These are phyloP conservation scores for Didymella lethalis DNA, from an alignment of 2,329 filamentous ascomycete species.

Conservation along the genomic window DNA sequence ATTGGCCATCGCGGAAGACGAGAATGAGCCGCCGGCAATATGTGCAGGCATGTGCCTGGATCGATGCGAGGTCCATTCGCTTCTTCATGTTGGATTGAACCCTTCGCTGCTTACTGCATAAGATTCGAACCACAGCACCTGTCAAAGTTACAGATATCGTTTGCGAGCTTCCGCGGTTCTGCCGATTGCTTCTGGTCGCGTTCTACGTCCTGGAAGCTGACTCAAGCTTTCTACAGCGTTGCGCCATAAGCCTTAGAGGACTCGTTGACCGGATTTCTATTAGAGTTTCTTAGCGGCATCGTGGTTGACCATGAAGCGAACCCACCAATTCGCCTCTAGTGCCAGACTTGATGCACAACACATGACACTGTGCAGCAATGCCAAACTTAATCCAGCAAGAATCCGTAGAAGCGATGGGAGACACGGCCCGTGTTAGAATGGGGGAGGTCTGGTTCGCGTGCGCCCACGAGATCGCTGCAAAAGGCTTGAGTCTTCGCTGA, in stretches of 20 bases:
- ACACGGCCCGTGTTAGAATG: slow-evolving; percentile 20
- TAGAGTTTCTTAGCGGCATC: slow-evolving; percentile 30
- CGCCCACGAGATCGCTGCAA: slow-evolving; percentile 12
- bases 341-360: slow-evolving; percentile 29
- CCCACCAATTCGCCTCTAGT: slow-evolving; percentile 22
- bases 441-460: slow-evolving; percentile 16
- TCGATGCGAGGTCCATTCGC: background rate
- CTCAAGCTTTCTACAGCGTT: slow-evolving; percentile 10
- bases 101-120: slow-evolving; percentile 18
- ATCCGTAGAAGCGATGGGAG: slow-evolving; percentile 21
- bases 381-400: slow-evolving; percentile 22
- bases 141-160: slow-evolving; percentile 9
- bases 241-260: slow-evolving; percentile 7
- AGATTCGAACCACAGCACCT: slow-evolving; percentile 5
- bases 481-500: slow-evolving; percentile 16
- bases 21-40: slow-evolving; percentile 30
- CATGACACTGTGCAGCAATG: slow-evolving; percentile 27
- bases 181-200: slow-evolving; percentile 23
- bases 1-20: slow-evolving; percentile 23
- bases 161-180: slow-evolving; percentile 4
- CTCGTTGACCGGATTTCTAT: slow-evolving; percentile 15
- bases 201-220: slow-evolving; percentile 21
- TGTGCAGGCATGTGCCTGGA: slow-evolving; percentile 14
- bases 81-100: slow-evolving; percentile 3
- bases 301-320: slow-evolving; percentile 27